phyloP scores from a whole-genome alignment of 192 early-diverging fungal species.

The Linnemannia exigua region DNA sequence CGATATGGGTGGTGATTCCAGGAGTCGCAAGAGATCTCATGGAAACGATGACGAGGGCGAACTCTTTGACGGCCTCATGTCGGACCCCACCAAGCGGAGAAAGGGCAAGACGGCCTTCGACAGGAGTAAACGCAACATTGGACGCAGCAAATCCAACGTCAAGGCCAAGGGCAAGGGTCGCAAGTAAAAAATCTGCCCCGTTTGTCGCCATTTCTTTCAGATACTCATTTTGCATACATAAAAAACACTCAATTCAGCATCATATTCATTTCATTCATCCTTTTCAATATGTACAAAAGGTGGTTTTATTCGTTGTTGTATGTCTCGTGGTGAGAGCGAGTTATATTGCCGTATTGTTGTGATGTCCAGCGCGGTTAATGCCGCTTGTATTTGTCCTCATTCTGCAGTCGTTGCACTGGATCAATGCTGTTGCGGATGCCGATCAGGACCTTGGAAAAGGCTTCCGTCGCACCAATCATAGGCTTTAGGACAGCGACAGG shows the following conservation, averaged over 20 bases:
- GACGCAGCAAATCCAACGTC: constrained; percentile 3
- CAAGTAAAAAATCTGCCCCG: background rate
- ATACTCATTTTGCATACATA: background rate
- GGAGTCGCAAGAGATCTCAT: constrained; percentile 30
- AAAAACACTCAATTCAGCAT: background rate
- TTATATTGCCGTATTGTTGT: background rate
- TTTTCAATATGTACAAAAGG: background rate
- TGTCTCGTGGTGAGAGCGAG: background rate
- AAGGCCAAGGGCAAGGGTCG: constrained; percentile 44
- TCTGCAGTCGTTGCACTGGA: constrained; percentile 79
- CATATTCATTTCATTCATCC: background rate
- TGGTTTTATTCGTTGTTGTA: background rate
- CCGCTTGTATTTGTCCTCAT: constrained; percentile 75
- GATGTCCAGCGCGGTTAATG: background rate
- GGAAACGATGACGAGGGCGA: constrained; percentile 18
- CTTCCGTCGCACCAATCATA: constrained; percentile 96
- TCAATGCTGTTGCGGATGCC: constrained; percentile 95
- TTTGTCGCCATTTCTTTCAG: background rate
- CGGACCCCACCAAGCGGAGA: constrained; percentile 34
- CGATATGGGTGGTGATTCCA: constrained; percentile 37
- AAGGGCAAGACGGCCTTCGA: constrained; percentile 44
- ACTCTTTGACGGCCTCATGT: constrained; percentile 57
- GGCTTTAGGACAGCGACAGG: constrained; percentile 95
- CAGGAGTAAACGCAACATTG: constrained; percentile 47
- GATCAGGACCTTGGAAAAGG: constrained; percentile 90